Percentiles rank a stretch among this genome's conserved stretches.
These are phyloP conservation scores for Lichenothelia convexa DNA, from an alignment of 495 filamentous ascomycete species.

Conservation along the genomic window DNA sequence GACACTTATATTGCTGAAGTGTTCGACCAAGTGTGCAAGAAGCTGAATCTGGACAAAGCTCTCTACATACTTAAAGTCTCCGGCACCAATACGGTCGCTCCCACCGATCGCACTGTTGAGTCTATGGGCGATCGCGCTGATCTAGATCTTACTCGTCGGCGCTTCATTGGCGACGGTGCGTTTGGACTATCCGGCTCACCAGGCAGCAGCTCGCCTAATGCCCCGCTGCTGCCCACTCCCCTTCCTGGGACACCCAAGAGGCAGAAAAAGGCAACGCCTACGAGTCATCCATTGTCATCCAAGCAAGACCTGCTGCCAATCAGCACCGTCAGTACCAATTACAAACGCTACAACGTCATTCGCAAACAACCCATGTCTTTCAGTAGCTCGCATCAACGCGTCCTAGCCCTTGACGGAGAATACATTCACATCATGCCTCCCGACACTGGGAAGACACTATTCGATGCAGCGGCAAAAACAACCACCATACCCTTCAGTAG, in stretches of 20 bases:
- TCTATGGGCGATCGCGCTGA: constrained; percentile 69
- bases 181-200: constrained; percentile 61
- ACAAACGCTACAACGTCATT: constrained; percentile 77
- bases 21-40: constrained; percentile 74
- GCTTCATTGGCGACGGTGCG: constrained; percentile 64
- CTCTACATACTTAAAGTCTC: constrained; percentile 78
- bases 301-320: constrained; percentile 37
- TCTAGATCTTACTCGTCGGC: constrained; percentile 71
- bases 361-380: constrained; percentile 92
- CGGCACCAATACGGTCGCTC: constrained; percentile 65
- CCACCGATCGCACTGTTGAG: constrained; percentile 73
- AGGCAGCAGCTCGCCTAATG: constrained; percentile 63
- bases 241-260: constrained; percentile 56
- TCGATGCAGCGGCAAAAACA: constrained; percentile 44
- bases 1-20: constrained; percentile 93
- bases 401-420: constrained; percentile 82
- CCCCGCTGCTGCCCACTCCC: constrained; percentile 42
- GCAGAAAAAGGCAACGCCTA: constrained; percentile 21
- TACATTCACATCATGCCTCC: constrained; percentile 88
- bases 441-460: constrained; percentile 23
- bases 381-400: constrained; percentile 61
- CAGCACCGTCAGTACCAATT: constrained; percentile 28
- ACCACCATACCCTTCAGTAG: constrained; percentile 83
- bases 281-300: no score
- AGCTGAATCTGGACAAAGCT: constrained; percentile 75